These are phyloP conservation scores for Leccinum sublutescens DNA, from an alignment of 768 basidiomycete species.

Conservation along the genomic window DNA sequence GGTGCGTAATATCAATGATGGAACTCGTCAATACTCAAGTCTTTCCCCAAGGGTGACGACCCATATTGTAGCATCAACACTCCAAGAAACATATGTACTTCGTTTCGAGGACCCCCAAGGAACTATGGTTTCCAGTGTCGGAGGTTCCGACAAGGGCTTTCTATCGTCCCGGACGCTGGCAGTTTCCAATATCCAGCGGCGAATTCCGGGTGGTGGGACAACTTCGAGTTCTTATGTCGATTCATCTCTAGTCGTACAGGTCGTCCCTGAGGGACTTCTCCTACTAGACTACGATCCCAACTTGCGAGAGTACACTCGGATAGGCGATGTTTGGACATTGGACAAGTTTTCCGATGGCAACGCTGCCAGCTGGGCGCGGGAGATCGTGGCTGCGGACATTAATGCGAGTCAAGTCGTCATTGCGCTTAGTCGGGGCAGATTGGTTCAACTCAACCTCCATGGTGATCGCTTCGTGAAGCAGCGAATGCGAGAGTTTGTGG, in stretches of 20 bases:
- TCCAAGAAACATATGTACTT: constrained; percentile 54
- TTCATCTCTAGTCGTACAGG: constrained; percentile 67
- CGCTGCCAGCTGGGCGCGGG: constrained; percentile 29
- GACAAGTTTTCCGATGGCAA: constrained; percentile 27
- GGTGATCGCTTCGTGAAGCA: constrained; percentile 37
- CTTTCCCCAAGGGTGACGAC: constrained; percentile 44
- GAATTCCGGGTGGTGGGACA: constrained; percentile 14
- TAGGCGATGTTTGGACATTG: constrained; percentile 41
- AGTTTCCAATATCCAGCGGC: constrained; percentile 52
- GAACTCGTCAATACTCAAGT: background rate
- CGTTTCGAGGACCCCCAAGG: constrained; percentile 38
- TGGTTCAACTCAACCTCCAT: constrained; percentile 51
- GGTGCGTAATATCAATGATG: constrained; percentile 38
- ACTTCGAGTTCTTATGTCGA: constrained; percentile 36
- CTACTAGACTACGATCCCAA: constrained; percentile 55
- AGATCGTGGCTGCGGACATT: constrained; percentile 67
- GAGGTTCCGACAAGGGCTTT: constrained; percentile 50
- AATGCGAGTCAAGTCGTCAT: constrained; percentile 68
- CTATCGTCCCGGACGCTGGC: constrained; percentile 57
- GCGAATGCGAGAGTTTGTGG: constrained; percentile 24
- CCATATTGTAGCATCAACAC: constrained; percentile 60
- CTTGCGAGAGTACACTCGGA: constrained; percentile 40
- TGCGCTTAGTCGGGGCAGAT: constrained; percentile 51
- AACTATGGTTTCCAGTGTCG: constrained; percentile 19
- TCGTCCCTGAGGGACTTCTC: constrained; percentile 55